Evolutionary conservation across 768 basidiomycete genomes (phyloP), one percentile per base, ranked within the genome.

Genomic region (Agrocybe chaxingu): DNA sequence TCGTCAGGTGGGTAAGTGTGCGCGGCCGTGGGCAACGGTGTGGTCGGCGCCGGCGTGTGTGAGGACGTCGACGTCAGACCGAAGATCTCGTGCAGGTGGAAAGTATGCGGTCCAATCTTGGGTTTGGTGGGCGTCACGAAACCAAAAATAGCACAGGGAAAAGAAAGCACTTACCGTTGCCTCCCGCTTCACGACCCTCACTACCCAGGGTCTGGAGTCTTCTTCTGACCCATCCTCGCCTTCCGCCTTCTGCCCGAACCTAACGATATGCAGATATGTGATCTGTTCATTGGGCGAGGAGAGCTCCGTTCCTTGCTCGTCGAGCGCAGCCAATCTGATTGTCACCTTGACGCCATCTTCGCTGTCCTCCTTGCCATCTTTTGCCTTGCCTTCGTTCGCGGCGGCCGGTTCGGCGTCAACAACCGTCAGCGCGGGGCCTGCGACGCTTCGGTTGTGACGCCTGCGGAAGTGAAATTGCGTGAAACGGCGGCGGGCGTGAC

Each of bases 61-160:
- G 73, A 67, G 7, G 78, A 68, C 45, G 79, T 69, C 6, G 88
- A 81, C 0, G 90, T 84, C 4, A 98, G 79, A 42, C 94, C 94
- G 58, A 89, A 98, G 42, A 98, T 98, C 63, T 98, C 94, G 62
- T 96, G 93, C 30, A 98, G 74, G 47, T 94, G 88, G 83, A 98
- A 98, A 0, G 92, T 92, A 62, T 95, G 92, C 4, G 87, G 78
- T 3, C 94, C 94, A 61, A 98, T 97, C 85, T 89, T 59, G 42
- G 13, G 40, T 46, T 10, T 29, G 43, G 37, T 36, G 11, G 53
- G 44, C 31, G 53, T 16, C 43, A 33, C 38, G 42, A 36, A 40
- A 40, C 12, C 42, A 16, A 16, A 10, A 42, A 42, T n/a, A 36
- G 24, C 40, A 42, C 47, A 46, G 1, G 12, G 19, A 50, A 52